Base-by-base conservation (phyloP, 2,329 filamentous ascomycete species). In the Colletotrichum sublineola region DNA sequence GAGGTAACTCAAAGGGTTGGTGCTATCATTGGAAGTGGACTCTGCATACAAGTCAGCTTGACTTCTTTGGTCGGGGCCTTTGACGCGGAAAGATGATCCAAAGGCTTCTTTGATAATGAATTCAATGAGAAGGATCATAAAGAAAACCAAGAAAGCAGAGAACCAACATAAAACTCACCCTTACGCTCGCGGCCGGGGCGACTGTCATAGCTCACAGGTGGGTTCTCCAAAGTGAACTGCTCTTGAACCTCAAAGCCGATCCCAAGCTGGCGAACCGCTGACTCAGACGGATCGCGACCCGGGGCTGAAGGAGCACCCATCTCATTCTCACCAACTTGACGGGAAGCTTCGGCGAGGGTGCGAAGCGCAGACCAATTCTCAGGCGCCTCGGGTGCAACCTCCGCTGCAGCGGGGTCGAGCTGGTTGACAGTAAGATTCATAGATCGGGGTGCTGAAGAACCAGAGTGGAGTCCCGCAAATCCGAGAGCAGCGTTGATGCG, bases 321-420 rank as follows among this genome's bases (percentile, higher is more conserved):
- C 42, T 73, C 74, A 44, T 73, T 73, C 31, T 72, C 74, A 24
- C 73, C 93, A 70, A 96, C 89, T 80, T 94, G 93, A 63, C 94
- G 89, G 62, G 95, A 97, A 0, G 95, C 95, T 82, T 97, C 95
- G 42, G 95, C 95, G 31, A 97, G 86, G 6, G 95, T 95, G 79
- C 97, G 94, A 48, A 97, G 86, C 1, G 94, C 93, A 73, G 94
- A 94, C 87, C 94, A 94, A 75, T 90, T 90, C 75, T 90, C 88
- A 1, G 86, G 85, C 9, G 74, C 68, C 58, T 60, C 73, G 56
- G 74, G 57, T 15, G 65, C 68, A 63, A 68, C 52, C 15, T 75
- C 69, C 18, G 68, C 68, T 12, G 68, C 66, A 18, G 71, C 64
- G 14, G 66, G 62, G 33, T 68, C 60, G 36, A 71, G 68, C 31